Conservation (phyloP, 177 flowering plant species). For the Vitis hybrid region DNA sequence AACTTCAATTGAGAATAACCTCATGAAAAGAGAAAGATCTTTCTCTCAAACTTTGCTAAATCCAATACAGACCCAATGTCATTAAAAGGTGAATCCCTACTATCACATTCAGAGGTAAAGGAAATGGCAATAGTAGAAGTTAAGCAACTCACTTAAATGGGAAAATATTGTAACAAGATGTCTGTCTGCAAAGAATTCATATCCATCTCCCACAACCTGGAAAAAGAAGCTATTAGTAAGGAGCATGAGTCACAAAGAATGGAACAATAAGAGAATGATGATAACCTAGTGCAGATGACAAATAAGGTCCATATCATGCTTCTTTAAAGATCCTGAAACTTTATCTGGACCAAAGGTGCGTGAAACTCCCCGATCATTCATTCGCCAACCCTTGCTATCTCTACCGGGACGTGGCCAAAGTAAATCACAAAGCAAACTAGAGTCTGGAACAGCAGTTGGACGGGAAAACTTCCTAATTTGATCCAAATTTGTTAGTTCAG, state of each 20-base stretch:
- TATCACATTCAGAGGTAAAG: no score
- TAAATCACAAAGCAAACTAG: conserved; percentile 66
- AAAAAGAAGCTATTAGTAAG: conserved; percentile 9
- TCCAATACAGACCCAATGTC: no score
- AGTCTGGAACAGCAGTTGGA: conserved; percentile 65
- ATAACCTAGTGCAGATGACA: conserved; percentile 75
- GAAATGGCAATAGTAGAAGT: no score
- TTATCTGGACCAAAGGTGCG: conserved; percentile 64
- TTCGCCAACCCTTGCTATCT: conserved; percentile 60
- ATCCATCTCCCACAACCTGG: conserved; percentile 72
- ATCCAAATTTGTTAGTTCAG: conserved; percentile 56
- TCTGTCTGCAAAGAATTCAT: conserved; percentile 61
- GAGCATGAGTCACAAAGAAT: neutral
- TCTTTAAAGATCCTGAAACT: conserved; percentile 53
- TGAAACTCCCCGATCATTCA: conserved; percentile 72
- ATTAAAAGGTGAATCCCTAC: no score
- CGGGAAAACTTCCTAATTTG: conserved; percentile 53
- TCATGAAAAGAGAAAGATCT: no score
- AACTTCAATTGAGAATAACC: no score
- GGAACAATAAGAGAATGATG: neutral
- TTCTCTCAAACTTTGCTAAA: no score
- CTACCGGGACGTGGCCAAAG: conserved; percentile 70
- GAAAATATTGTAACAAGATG: conserved; percentile 66
- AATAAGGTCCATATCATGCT: conserved; percentile 66
- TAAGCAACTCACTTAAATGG: no score